These are phyloP conservation scores for Rhizopogon vulgaris DNA, from an alignment of 768 basidiomycete genomes.

Conservation along the genomic window DNA sequence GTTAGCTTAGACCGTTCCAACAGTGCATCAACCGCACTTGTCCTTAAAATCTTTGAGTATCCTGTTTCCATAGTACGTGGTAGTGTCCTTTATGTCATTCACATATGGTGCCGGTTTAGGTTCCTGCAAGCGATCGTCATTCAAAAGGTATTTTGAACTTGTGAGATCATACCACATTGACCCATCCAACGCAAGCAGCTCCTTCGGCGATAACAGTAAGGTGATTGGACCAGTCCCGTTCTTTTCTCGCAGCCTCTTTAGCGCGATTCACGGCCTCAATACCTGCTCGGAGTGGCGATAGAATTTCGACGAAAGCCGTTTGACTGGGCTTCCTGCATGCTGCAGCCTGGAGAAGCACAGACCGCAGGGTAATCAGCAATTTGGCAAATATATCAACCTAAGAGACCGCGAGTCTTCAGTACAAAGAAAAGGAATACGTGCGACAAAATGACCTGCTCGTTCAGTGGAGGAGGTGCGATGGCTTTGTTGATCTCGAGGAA, in stretches of 20 bases:
- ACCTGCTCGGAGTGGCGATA: constrained; percentile 62
- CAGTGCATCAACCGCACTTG: constrained; percentile 49
- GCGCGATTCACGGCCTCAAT: constrained; percentile 74
- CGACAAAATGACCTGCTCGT: constrained; percentile 62
- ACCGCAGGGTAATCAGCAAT: constrained; percentile 63
- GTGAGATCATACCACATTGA: constrained; percentile 58
- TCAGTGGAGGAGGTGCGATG: constrained; percentile 62
- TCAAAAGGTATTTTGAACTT: not conserved
- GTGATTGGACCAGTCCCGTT: constrained; percentile 79
- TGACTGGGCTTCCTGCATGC: constrained; percentile 78
- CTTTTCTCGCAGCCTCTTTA: constrained; percentile 76
- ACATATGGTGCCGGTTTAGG: constrained; percentile 78
- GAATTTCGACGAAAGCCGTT: constrained; percentile 46
- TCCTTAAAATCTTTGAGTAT: constrained; percentile 92
- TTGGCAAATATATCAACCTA: constrained; percentile 68
- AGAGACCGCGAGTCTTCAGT: constrained; percentile 2
- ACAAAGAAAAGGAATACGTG: not conserved
- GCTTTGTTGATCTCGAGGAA: constrained; percentile 67
- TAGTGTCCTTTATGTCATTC: constrained; percentile 79
- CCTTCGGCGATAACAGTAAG: constrained; percentile 80
- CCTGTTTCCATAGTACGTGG: constrained; percentile 83
- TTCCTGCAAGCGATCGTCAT: constrained; percentile 31
- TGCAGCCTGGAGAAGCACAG: constrained; percentile 59
- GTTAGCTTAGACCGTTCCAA: constrained; percentile 6
- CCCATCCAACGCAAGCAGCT: constrained; percentile 80